Conservation (phyloP, 768 basidiomycete species). For the Pleurotus salmoneostramineus region DNA sequence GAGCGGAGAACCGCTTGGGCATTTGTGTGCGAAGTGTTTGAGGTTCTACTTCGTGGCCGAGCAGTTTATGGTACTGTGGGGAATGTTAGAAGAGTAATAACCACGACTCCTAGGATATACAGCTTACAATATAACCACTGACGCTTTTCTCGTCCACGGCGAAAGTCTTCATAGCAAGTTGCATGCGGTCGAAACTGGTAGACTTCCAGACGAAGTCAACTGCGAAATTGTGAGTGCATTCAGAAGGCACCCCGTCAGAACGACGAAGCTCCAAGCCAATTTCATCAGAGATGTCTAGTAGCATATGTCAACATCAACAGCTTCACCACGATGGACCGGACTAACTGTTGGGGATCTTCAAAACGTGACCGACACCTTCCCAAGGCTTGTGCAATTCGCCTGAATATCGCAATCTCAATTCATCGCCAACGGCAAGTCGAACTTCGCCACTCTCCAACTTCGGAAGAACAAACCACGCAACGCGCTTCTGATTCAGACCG, state of each 20-base stretch:
- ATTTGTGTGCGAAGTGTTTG: slow-evolving; percentile 88
- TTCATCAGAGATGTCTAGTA: slow-evolving; percentile 92
- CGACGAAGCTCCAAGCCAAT: slow-evolving; percentile 90
- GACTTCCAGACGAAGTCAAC: slow-evolving; percentile 99
- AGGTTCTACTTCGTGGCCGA: slow-evolving; percentile 96
- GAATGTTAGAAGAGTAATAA: slow-evolving; percentile 1
- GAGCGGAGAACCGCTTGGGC: slow-evolving; percentile 97
- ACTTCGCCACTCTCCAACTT: slow-evolving; percentile 99
- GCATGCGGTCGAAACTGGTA: slow-evolving; percentile 99
- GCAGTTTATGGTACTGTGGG: slow-evolving; percentile 90
- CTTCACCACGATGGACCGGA: slow-evolving; percentile 7
- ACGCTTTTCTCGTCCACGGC: slow-evolving; percentile 99
- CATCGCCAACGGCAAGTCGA: slow-evolving; percentile 93
- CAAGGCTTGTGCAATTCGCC: slow-evolving; percentile 90
- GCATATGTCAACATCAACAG: slow-evolving; percentile 5
- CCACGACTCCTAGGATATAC: neutral
- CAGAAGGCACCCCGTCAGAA: slow-evolving; percentile 90
- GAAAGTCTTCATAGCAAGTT: slow-evolving; percentile 99
- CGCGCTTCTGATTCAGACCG: slow-evolving; percentile 96
- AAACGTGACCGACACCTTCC: slow-evolving; percentile 97
- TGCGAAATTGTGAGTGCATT: slow-evolving; percentile 91
- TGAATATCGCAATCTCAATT: slow-evolving; percentile 83
- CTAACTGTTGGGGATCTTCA: slow-evolving; percentile 98
- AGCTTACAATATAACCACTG: slow-evolving; percentile 93
- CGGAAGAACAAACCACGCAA: slow-evolving; percentile 97